phyloP scores from a whole-genome alignment of 176 grass and related monocot genomes.

The Rhynchospora pubera region DNA sequence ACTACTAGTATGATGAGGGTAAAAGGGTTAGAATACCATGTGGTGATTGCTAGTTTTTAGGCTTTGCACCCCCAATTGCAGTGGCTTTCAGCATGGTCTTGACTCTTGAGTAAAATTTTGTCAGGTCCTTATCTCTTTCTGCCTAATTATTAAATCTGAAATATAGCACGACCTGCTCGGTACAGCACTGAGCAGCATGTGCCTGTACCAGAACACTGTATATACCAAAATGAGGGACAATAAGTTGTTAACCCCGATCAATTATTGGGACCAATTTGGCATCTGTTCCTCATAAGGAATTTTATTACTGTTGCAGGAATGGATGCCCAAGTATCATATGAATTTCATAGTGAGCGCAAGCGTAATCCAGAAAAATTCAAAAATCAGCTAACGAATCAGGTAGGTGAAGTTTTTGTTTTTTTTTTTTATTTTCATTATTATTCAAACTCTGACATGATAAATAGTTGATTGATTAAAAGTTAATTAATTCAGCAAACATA shows the following conservation, averaged over 20 bases:
- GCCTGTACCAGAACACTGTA: neutral
- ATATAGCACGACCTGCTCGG: no score
- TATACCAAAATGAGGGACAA: neutral
- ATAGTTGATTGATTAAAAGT: conserved; percentile 20
- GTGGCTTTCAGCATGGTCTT: conserved; percentile 2
- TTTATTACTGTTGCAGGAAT: conserved; percentile 49
- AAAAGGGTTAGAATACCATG: neutral
- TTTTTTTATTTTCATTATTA: no score
- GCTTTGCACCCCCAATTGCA: neutral
- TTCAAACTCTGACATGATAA: neutral
- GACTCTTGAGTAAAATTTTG: neutral
- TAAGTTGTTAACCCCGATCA: neutral
- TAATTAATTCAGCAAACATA: conserved; percentile 54
- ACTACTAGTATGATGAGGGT: no score
- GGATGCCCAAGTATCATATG: conserved; percentile 95
- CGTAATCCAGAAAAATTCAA: conserved; percentile 87
- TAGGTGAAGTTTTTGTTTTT: conserved; percentile 18
- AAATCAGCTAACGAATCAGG: conserved; percentile 82
- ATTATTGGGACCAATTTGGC: neutral
- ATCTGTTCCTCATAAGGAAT: conserved; percentile 1
- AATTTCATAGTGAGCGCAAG: conserved; percentile 89
- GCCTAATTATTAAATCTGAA: neutral
- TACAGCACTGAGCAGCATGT: neutral
- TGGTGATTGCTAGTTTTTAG: neutral
- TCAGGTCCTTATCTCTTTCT: neutral